These are phyloP conservation scores for Mariannaea sp. DNA, from an alignment of 2,329 filamentous ascomycete species.

Conservation along the genomic window DNA sequence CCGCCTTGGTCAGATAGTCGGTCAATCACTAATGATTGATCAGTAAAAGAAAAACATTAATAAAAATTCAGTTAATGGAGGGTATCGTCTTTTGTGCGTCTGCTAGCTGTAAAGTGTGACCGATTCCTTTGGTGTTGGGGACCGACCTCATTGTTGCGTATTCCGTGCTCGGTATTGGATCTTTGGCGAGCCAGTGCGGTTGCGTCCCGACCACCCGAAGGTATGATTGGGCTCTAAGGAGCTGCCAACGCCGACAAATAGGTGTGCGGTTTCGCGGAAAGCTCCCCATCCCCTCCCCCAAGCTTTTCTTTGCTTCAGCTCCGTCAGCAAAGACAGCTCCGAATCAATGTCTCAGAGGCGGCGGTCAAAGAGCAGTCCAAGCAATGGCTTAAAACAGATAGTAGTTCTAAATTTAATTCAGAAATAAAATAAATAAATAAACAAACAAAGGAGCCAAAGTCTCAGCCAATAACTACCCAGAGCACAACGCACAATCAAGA, in stretches of 20 bases:
- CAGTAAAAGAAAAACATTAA: not conserved
- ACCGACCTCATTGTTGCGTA: not conserved
- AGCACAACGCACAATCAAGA: too few species aligned
- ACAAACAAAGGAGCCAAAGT: too few species aligned
- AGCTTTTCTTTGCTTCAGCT: not conserved
- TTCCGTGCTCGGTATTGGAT: not conserved
- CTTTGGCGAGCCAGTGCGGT: slow-evolving; percentile 13
- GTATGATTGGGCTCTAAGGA: slow-evolving; percentile 4
- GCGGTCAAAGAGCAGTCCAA: not conserved
- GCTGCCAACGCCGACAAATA: not conserved
- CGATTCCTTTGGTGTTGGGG: not conserved
- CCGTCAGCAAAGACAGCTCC: not conserved
- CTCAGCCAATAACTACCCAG: too few species aligned
- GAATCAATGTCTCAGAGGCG: not conserved
- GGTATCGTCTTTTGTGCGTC: slow-evolving; percentile 3
- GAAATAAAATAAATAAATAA: not conserved
- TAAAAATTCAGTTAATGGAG: not conserved
- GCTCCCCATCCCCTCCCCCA: not conserved
- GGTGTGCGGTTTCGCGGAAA: too few species aligned
- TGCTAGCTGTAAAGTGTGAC: not conserved
- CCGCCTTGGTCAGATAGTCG: slow-evolving; percentile 8
- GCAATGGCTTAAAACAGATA: not conserved
- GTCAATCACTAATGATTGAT: not conserved
- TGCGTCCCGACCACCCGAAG: slow-evolving; percentile 15
- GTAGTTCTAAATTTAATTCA: not conserved